Evolutionary conservation across 164 flowering plant genomes (phyloP), one percentile per base, ranked within the genome.

Genomic region (Echeveria elegans): DNA sequence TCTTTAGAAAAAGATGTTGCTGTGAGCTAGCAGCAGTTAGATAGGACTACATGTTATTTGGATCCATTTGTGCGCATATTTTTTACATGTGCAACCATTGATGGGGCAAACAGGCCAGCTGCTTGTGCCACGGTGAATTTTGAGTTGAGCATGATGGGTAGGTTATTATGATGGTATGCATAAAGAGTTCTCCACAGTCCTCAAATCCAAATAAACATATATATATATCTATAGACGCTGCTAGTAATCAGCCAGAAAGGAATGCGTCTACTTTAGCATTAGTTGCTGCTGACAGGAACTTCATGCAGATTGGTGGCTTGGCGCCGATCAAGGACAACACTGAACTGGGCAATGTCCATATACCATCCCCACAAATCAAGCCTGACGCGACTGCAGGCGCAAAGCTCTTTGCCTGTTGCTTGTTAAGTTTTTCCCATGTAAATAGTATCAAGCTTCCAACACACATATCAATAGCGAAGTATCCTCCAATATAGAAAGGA

Each of bases 261-360:
- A 63, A 36, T 36, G 14, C 10, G 41, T 37, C 65, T 10, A 32
- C 43, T 24, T 63, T 63, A 26, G 24, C 26, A 7, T 37, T 37
- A 32, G 41, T 28, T 29, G 61, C 61, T 12, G 61, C 61, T 14
- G 61, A 56, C 32, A 56, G 32, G 61, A 56, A 56, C 61, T 56
- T 56, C 61, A 56, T 56, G 61, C 61, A 56, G 61, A 56, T 56
- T 28, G 61, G 61, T 9, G 61, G 61, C 32, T 28, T 26, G 28
- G 28, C 19, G 15, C 61, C 32, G n/a, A 56, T 0, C 61, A 56
- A 56, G 32, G 61, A 16, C 32, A 56, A 56, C 32, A 56, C 32
- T 28, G 61, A 56, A 56, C 61, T 56, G 19, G 61, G 61, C 15
- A 56, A 16, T 26, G 61, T 56, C 61, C 61, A 56, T 56, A 56